Evolutionary conservation across 176 grass and related monocot species (phyloP), one percentile per base, ranked within the genome.

Genomic region (Dendrocalamus sinicus): DNA sequence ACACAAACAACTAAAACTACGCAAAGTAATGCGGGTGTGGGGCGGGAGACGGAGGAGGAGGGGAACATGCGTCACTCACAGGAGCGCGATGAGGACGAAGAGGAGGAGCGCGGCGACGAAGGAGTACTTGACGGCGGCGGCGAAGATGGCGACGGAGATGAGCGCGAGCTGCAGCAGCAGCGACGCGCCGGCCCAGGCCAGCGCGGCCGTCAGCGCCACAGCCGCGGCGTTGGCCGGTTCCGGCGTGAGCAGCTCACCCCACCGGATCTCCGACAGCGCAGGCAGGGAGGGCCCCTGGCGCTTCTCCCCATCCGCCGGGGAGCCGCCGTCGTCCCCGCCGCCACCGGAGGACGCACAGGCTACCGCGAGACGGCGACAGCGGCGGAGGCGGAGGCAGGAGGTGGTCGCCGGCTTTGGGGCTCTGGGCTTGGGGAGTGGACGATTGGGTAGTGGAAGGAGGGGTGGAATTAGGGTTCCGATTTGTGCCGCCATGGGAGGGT

Each of bases 91-190:
- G 76, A 91, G 89, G 85, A 91, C 32, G 81, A 88, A 88, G 16
- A 91, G 85, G 15, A 88, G 85, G 61, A 91, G 13, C 17, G 85
- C 89, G 7, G 89, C 89, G 23, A 88, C 76, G 63, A 88, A 76
- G 16, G 89, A 91, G 63, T 91, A 91, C 76, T 91, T 91, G 70
- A 91, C 37, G 13, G 85, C 89, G 9, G 89, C 89, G 45, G 76
- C 63, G 76, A 88, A 80, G 78, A 95, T 81, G 9, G 77, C 22
- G 46, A 83, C 73, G 73, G 73, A 80, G 84, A 94, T 88, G 77
- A 84, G 67, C 65, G 61, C 19, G 26, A 94, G 70, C 79, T 89
- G 76, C 84, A 86, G 68, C 72, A 86, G 86, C 72, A 90, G 70
- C 52, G 84, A 78, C 43, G 67, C 80, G 69, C 86, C 91, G 7